Evolutionary conservation across 2,329 filamentous ascomycete species (phyloP), one percentile per base, ranked within the genome.

Genomic region (Calonectria honghensis): DNA sequence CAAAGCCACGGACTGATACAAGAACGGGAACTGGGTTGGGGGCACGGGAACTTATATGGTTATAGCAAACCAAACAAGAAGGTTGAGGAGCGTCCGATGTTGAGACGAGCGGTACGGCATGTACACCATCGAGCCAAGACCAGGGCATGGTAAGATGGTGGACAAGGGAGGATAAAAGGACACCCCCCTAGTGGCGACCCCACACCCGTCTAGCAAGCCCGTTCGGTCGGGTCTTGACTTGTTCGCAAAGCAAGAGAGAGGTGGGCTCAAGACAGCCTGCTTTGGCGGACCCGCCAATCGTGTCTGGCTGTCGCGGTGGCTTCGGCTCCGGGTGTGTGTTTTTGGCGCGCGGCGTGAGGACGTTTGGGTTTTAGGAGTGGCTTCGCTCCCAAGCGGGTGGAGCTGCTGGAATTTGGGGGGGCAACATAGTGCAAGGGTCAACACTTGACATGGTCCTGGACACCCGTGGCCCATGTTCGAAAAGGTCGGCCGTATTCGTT

Each of bases 281-380:
- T 79, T 75, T 64, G 39, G 35, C 57, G 72, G 37, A 24, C 20
- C 68, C 66, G 74, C 79, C 74, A 80, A 81, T 80, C 51, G 66
- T 79, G 76, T 51, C 70, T 18, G n/a, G 41, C 41, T n/a, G 41
- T 65, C 79, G 78, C 73, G 73, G 77, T 80, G 77, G 77, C 77
- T 81, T 81, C 76, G 74, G 79, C 76, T 77, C 74, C 77, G 75
- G 79, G 73, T 74, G 72, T 77, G 79, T 71, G 71, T 75, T 75
- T 75, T 31, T 39, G 65, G 67, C 57, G 61, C 57, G 67, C 48
- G 50, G 59, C 54, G 45, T 65, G 48, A 79, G 68, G 73, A 78
- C 78, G 78, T 78, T 79, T 79, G 67, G 61, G 73, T 79, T 80
- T 74, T 79, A 80, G 77, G 79, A 74, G 77, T 79, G 78, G 78